A percentile compares a stretch with the other conserved stretches of the same genome.
Evolutionary conservation across 495 filamentous ascomycete species (phyloP).

Genomic region (Penicillium riverlandense): DNA sequence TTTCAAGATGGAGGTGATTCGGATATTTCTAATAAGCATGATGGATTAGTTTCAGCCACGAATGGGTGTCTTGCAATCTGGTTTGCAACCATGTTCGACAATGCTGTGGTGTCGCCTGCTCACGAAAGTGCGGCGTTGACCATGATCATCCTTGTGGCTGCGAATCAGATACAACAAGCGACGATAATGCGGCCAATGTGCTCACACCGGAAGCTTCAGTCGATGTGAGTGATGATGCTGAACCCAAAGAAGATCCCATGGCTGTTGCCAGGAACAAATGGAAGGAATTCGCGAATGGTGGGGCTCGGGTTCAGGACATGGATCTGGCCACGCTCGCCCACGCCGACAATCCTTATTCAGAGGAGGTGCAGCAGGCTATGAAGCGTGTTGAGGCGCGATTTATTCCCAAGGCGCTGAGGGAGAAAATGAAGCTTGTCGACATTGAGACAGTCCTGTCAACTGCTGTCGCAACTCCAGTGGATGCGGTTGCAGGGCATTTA

Average conservation of each 20-base stretch:
- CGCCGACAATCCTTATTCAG: not conserved
- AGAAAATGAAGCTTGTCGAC: no score
- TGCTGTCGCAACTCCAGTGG: no score
- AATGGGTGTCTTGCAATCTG: not conserved
- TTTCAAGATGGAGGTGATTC: not conserved
- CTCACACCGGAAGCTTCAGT: not conserved
- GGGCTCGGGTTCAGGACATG: not conserved
- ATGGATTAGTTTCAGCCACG: not conserved
- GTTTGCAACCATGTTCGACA: not conserved
- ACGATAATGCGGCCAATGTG: not conserved
- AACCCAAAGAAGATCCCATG: not conserved
- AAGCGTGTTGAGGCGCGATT: slow-evolving; percentile 1
- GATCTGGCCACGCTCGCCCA: not conserved
- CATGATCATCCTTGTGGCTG: not conserved
- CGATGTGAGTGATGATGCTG: not conserved
- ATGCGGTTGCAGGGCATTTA: no score
- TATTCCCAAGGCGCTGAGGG: not conserved
- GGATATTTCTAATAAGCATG: not conserved
- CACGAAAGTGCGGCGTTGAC: not conserved
- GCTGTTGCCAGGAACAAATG: not conserved
- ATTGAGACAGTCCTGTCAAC: no score
- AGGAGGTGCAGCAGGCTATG: not conserved
- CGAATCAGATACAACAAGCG: not conserved
- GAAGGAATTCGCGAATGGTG: not conserved
- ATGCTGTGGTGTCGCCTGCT: not conserved